phyloP scores from a whole-genome alignment of 768 basidiomycete genomes.

The Amanita brunnescens region DNA sequence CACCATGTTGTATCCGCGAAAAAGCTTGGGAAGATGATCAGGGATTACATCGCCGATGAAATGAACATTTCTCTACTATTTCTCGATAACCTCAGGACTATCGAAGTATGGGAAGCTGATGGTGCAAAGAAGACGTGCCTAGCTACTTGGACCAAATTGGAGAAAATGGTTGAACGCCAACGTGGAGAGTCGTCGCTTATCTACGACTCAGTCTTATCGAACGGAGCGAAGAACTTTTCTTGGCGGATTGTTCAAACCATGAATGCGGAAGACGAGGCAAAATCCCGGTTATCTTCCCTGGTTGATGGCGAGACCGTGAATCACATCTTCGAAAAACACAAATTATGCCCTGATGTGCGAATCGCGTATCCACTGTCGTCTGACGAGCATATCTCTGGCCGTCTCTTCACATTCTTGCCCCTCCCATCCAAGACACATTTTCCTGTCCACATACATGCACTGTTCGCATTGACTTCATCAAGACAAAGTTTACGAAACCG shows the following conservation, averaged over 20 bases:
- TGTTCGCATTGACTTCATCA: constrained; percentile 37
- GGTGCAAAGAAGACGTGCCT: constrained; percentile 15
- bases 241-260: constrained; percentile 27
- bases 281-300: neutral
- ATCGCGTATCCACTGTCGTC: constrained; percentile 24
- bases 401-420: constrained; percentile 41
- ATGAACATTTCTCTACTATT: constrained; percentile 33
- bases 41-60: constrained; percentile 32
- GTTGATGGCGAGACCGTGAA: neutral
- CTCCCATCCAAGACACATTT: constrained; percentile 38
- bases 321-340: constrained; percentile 25
- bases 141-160: constrained; percentile 13
- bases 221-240: neutral
- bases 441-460: constrained; percentile 35
- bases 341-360: constrained; percentile 30
- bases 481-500: constrained; percentile 36
- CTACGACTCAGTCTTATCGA: constrained; percentile 1
- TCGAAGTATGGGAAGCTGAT: constrained; percentile 33
- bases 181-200: neutral
- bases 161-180: neutral
- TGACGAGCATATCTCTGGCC: constrained; percentile 20
- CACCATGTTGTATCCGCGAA: constrained; percentile 19
- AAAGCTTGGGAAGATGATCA: constrained; percentile 30
- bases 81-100: constrained; percentile 26
- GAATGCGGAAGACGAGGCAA: constrained; percentile 2